phyloP scores from a whole-genome alignment of 345 rosid species.

The Melastoma malabathricum region DNA sequence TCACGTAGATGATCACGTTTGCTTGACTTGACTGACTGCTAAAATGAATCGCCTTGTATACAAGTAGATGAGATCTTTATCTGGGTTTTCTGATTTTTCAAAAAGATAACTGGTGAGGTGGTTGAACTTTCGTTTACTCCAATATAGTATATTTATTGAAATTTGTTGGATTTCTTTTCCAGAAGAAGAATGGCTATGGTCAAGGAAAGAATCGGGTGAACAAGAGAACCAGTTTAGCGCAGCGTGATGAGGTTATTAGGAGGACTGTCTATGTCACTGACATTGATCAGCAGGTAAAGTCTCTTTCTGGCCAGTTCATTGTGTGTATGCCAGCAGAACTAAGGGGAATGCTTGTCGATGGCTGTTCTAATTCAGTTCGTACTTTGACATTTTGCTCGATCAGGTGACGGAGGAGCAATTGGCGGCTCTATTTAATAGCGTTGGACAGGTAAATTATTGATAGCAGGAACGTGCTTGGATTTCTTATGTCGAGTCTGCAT shows the following conservation, averaged over 20 bases:
- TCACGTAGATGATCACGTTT: too few species aligned
- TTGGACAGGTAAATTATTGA: constrained; percentile 51
- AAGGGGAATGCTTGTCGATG: not conserved
- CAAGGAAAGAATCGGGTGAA: constrained; percentile 78
- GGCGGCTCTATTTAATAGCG: constrained; percentile 66
- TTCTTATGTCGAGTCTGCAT: too few species aligned
- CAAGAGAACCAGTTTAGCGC: constrained; percentile 72
- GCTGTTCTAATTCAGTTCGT: not conserved
- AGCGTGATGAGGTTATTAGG: constrained; percentile 77
- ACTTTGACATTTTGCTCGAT: constrained; percentile 5
- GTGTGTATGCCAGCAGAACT: too few species aligned
- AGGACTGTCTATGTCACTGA: constrained; percentile 80
- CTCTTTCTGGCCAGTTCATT: too few species aligned
- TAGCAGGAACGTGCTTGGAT: not conserved
- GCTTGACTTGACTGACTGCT: too few species aligned
- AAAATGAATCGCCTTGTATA: too few species aligned
- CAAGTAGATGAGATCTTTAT: too few species aligned
- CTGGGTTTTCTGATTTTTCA: too few species aligned
- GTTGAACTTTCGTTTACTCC: too few species aligned
- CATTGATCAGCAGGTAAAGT: constrained; percentile 56
- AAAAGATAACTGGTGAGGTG: too few species aligned
- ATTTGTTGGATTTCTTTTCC: constrained; percentile 8
- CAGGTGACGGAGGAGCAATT: constrained; percentile 93
- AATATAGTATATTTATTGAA: not conserved
- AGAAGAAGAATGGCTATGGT: constrained; percentile 56